Base-by-base conservation (phyloP, 1,284 basidiomycete species). In the Apiotrichum porosum region DNA sequence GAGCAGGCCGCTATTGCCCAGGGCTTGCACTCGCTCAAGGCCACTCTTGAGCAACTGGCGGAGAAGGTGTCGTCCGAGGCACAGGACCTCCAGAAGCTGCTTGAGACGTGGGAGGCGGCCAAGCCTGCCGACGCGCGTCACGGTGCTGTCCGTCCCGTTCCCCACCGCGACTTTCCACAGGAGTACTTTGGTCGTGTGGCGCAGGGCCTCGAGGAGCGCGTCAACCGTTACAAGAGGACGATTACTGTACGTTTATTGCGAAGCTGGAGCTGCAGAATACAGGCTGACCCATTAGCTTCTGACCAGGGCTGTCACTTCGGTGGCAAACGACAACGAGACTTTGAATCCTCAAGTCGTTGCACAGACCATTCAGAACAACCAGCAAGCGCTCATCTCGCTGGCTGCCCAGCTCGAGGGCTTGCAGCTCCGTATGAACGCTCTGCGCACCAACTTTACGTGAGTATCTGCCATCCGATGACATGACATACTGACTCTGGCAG, bases 281-380 rank as follows among this genome's bases (percentile, higher is more conserved):
- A n/a, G n/a, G n/a, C n/a, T n/a, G n/a, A n/a, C n/a, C n/a, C n/a
- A n/a, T 18, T 40, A 69, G 66, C 60, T 68, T 56, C 44, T 71
- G 22, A 55, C 60, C 9, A 53, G 67, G 21, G 67, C 58, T 6
- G 53, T 71, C n/a, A 33, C 44, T 4, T 63, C 63, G 3, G 50
- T 71, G 2, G 48, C 59, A 1, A 51, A 53, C n/a, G 62, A 63
- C 36, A 37, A 46, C 3, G 61, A 68, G 17, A 51, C 44, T 6
- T 49, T 66, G 24, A 65, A 63, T n/a, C 67, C 67, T 0, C 63
- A 68, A 60, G 67, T 61, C 19, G 62, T 71, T 30, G 64, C 60
- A 15, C 61, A 66, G 40, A 69, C 68, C 2, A 71, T 71, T 21
- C 61, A 68, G 40, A 71, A 69, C 43, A 67, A 69, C 44, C 63